Percentiles rank a stretch among this genome's conserved stretches.
These are phyloP conservation scores for Phyllosticta paracitricarpa DNA, from an alignment of 2,329 filamentous ascomycete genomes.

Conservation along the genomic window DNA sequence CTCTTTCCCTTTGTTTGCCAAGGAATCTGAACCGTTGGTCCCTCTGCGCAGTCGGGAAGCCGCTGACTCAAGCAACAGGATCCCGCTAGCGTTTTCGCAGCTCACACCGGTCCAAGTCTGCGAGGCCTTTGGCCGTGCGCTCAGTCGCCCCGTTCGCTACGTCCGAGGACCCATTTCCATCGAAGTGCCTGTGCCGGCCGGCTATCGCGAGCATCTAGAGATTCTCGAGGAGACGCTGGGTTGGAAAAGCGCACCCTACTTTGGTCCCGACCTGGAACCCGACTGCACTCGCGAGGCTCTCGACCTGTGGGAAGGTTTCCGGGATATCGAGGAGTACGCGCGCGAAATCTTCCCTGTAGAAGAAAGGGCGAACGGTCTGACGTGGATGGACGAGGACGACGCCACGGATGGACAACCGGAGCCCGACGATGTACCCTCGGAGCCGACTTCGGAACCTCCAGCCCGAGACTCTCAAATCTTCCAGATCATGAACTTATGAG, in stretches of 20 bases:
- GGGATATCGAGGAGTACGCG: constrained; percentile 88
- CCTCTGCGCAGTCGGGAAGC: neutral
- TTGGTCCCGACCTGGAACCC: constrained; percentile 48
- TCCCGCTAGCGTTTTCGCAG: constrained; percentile 84
- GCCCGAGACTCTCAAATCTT: constrained; percentile 9
- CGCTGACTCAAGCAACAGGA: constrained; percentile 37
- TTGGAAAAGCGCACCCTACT: constrained; percentile 50
- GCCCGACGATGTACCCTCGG: constrained; percentile 3
- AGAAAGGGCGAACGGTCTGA: constrained; percentile 84
- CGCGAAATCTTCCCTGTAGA: constrained; percentile 89
- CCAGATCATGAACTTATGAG: constrained; percentile 11
- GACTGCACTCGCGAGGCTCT: constrained; percentile 63
- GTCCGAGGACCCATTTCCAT: constrained; percentile 69
- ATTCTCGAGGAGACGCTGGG: constrained; percentile 51
- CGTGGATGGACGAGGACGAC: constrained; percentile 67
- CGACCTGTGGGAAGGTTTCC: constrained; percentile 81
- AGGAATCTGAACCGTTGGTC: neutral
- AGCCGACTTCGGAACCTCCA: neutral
- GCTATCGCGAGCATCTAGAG: constrained; percentile 81
- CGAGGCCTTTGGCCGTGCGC: constrained; percentile 64
- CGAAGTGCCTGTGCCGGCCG: constrained; percentile 73
- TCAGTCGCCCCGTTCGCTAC: constrained; percentile 71
- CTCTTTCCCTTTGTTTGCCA: neutral
- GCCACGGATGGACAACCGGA: constrained; percentile 3
- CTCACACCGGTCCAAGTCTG: constrained; percentile 78